phyloP scores from a whole-genome alignment of 176 grass and related monocot species.

The Zea mays region Zm-B73-REFERENCE-NAM-5.0 NC_050105.1:98441001-98441500 shows the following conservation, averaged over 20 bases:
- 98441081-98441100: slow-evolving; percentile 31
- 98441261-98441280: slow-evolving; percentile 90
- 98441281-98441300: slow-evolving; percentile 85
- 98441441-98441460: slow-evolving; percentile 89
- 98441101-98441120: slow-evolving; percentile 31
- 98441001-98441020: slow-evolving; percentile 65
- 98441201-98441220: slow-evolving; percentile 35
- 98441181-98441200: slow-evolving; percentile 27
- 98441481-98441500: slow-evolving; percentile 62
- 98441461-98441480: slow-evolving; percentile 82
- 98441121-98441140: slow-evolving; percentile 91
- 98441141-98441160: slow-evolving; percentile 54
- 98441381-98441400: slow-evolving; percentile 29
- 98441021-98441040: slow-evolving; percentile 69
- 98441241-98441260: slow-evolving; percentile 51
- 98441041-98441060: slow-evolving; percentile 64
- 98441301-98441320: slow-evolving; percentile 89
- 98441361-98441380: slow-evolving; percentile 53
- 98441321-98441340: slow-evolving; percentile 86
- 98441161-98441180: slow-evolving; percentile 39
- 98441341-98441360: slow-evolving; percentile 88
- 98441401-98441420: slow-evolving; percentile 35
- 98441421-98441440: slow-evolving; percentile 43
- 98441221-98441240: slow-evolving; percentile 39
- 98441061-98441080: slow-evolving; percentile 1